Conservation (phyloP, 768 basidiomycete species). For the Auricularia heimuer region DNA sequence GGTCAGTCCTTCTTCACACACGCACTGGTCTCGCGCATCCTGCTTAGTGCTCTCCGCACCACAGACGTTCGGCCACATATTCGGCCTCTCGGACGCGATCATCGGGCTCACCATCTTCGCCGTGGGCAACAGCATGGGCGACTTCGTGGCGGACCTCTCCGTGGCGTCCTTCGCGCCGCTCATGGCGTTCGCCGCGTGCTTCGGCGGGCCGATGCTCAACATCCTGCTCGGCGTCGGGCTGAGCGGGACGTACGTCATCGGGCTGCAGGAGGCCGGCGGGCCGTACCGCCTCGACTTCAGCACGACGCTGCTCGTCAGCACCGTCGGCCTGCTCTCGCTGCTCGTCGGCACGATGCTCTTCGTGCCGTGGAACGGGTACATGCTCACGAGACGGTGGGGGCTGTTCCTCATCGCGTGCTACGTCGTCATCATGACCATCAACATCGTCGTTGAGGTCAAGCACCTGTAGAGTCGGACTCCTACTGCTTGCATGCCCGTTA, state of each 20-base stretch:
- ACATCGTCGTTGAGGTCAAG: slow-evolving; percentile 68
- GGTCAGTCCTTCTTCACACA: slow-evolving; percentile 35
- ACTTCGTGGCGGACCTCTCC: slow-evolving; percentile 93
- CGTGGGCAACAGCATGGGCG: slow-evolving; percentile 90
- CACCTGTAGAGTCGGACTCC: background rate
- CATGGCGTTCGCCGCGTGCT: slow-evolving; percentile 94
- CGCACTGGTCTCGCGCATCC: too few relatives aligned
- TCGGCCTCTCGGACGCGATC: slow-evolving; percentile 94
- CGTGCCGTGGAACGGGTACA: slow-evolving; percentile 78
- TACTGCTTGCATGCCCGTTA: too few relatives aligned
- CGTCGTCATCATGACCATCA: slow-evolving; percentile 62
- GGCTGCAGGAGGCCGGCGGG: slow-evolving; percentile 35
- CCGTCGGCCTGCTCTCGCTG: slow-evolving; percentile 68
- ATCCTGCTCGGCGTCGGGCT: slow-evolving; percentile 86
- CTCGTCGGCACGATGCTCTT: slow-evolving; percentile 67
- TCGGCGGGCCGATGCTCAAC: slow-evolving; percentile 88
- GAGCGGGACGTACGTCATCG: slow-evolving; percentile 79
- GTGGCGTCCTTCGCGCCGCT: slow-evolving; percentile 88
- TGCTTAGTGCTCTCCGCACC: background rate
- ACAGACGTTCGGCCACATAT: slow-evolving; percentile 86
- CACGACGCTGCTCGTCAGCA: slow-evolving; percentile 74
- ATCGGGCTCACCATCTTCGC: slow-evolving; percentile 84
- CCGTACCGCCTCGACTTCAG: slow-evolving; percentile 73
- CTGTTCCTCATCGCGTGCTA: slow-evolving; percentile 68
- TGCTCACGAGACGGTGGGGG: slow-evolving; percentile 75